phyloP scores from a whole-genome alignment of 129 eudicot genomes.

The Oenanthe sinensis region DNA sequence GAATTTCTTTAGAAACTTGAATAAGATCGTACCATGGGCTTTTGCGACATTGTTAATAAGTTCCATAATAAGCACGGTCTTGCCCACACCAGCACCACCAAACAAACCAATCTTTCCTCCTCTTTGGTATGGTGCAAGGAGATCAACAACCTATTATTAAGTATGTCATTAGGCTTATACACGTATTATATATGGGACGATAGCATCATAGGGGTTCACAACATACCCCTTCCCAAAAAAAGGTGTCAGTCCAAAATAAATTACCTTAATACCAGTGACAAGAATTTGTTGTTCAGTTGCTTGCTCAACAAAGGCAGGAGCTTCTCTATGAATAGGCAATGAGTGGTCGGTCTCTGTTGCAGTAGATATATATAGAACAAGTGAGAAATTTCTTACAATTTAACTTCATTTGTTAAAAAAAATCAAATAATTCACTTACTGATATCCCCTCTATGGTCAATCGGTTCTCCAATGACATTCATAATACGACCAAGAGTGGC shows the following conservation, averaged over 20 bases:
- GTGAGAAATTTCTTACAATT: background rate
- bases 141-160: constrained; percentile 48
- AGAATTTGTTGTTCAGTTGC: constrained; percentile 66
- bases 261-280: constrained; percentile 67
- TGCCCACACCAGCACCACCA: constrained; percentile 77
- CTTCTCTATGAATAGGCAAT: constrained; percentile 64
- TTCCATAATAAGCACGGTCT: constrained; percentile 71
- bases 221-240: background rate
- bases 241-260: background rate
- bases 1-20: background rate
- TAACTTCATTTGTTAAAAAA: background rate
- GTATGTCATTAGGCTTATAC: background rate
- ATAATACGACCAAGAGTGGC: constrained; percentile 69
- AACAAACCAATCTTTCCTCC: constrained; percentile 72
- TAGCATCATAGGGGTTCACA: no score
- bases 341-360: constrained; percentile 47
- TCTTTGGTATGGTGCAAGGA: constrained; percentile 65
- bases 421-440: constrained; percentile 22
- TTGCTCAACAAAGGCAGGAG: constrained; percentile 65
- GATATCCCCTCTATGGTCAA: constrained; percentile 46
- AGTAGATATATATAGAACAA: constrained; percentile 1
- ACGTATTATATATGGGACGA: background rate
- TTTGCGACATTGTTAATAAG: constrained; percentile 67
- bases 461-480: constrained; percentile 71
- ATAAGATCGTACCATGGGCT: constrained; percentile 42